Conservation (phyloP, 768 basidiomycete genomes). For the Brasilioporus rufonigricans region DNA sequence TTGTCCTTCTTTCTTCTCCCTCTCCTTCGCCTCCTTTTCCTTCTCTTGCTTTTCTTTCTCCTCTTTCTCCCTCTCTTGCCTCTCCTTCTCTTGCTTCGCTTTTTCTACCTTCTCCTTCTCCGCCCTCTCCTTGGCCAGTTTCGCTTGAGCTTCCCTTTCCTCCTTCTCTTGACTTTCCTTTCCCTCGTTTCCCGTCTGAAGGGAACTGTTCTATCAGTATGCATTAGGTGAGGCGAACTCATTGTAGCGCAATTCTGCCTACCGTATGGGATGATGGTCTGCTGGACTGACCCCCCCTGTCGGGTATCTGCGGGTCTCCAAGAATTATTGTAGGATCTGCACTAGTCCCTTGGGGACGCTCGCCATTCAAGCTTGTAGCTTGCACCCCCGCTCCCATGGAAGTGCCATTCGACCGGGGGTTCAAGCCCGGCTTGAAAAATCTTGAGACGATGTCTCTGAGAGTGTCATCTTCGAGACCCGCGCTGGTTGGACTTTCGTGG, state of each 20-base stretch:
- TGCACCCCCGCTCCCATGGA: slow-evolving; percentile 20
- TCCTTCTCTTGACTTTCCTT: background rate
- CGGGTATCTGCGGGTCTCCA: slow-evolving; percentile 10
- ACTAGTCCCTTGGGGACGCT: background rate
- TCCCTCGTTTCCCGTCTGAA: background rate
- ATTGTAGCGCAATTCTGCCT: background rate
- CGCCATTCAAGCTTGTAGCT: slow-evolving; percentile 9
- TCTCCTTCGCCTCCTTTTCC: background rate
- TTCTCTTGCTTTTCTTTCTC: background rate
- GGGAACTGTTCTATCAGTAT: background rate
- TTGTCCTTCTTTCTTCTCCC: background rate
- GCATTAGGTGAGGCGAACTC: background rate
- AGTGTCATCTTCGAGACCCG: slow-evolving; percentile 28
- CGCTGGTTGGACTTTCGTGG: slow-evolving; percentile 32
- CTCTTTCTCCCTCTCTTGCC: background rate
- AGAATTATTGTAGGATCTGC: background rate
- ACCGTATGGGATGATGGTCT: slow-evolving; percentile 1
- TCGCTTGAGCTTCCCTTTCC: background rate
- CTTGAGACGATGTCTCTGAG: slow-evolving; percentile 34
- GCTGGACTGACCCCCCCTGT: background rate
- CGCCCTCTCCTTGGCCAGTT: background rate
- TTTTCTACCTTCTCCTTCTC: background rate
- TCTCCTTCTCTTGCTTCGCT: background rate
- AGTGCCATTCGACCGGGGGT: slow-evolving; percentile 5
- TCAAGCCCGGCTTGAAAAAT: slow-evolving; percentile 28